Evolutionary conservation across 1,139 yeast species (phyloP).

Genomic region (Sugiyamaella sp.): DNA sequence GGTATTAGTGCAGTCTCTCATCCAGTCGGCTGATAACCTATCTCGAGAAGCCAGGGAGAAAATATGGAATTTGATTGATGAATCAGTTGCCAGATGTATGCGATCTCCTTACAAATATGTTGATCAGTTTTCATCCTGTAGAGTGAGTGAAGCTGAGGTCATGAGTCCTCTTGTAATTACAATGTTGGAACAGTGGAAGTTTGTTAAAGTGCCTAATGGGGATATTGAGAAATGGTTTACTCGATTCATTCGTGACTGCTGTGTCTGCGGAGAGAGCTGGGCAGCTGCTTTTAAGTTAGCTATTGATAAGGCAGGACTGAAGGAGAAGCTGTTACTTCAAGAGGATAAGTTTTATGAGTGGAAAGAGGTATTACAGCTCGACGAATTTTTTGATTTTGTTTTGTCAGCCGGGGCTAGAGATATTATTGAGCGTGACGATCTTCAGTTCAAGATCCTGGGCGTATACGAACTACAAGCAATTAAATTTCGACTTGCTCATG

Average conservation of each 20-base stretch:
- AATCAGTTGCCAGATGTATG: constrained; percentile 67
- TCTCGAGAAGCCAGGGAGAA: constrained; percentile 27
- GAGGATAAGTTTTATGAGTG: constrained; percentile 7
- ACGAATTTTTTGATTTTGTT: constrained; percentile 38
- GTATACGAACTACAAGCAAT: constrained; percentile 36
- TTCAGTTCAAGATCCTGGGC: constrained; percentile 31
- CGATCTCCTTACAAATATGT: constrained; percentile 82
- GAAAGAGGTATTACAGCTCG: constrained; percentile 19
- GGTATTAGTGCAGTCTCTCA: constrained; percentile 36
- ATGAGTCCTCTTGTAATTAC: constrained; percentile 71
- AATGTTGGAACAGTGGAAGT: constrained; percentile 72
- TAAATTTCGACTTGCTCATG: constrained; percentile 16
- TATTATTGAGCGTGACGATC: constrained; percentile 31
- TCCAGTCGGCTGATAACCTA: constrained; percentile 18
- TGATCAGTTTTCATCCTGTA: constrained; percentile 56
- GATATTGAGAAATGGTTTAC: constrained; percentile 54
- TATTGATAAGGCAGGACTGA: constrained; percentile 13
- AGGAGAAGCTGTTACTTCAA: constrained; percentile 4
- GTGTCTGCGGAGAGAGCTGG: constrained; percentile 37
- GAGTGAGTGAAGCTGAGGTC: constrained; percentile 24
- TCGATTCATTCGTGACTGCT: constrained; percentile 43
- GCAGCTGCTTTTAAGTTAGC: constrained; percentile 22
- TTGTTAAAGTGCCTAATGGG: constrained; percentile 45
- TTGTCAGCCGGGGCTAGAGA: constrained; percentile 25
- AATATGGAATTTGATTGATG: constrained; percentile 70